phyloP scores from a whole-genome alignment of 2,329 filamentous ascomycete species.

The Dryadomyces quercus-mongolicae region DNA sequence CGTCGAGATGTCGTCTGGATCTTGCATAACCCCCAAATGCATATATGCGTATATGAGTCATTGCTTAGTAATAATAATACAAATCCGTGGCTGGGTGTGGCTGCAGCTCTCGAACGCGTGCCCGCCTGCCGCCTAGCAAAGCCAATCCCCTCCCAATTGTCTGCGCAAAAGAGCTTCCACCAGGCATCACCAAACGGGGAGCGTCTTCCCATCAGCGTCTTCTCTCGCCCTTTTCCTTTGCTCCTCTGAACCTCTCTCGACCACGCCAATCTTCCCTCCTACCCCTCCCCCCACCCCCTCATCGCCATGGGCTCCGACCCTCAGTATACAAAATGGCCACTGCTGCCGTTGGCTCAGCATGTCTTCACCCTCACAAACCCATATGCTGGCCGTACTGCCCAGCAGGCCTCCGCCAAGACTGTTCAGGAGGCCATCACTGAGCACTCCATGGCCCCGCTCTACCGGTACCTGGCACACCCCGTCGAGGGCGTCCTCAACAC shows the following conservation, averaged over 20 bases:
- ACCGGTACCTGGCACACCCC: slow-evolving; percentile 73
- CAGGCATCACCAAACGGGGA: not conserved
- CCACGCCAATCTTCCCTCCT: not conserved
- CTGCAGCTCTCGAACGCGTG: slow-evolving; percentile 11
- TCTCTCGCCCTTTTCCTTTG: not conserved
- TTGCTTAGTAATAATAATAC: not conserved
- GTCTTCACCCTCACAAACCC: slow-evolving; percentile 81
- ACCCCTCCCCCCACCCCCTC: not conserved
- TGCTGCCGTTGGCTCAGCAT: slow-evolving; percentile 70
- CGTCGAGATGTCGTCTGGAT: slow-evolving; percentile 33
- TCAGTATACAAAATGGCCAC: slow-evolving; percentile 75
- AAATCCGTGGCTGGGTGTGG: not conserved
- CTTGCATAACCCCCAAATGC: not conserved
- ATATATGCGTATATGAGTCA: not conserved
- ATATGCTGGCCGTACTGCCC: slow-evolving; percentile 51
- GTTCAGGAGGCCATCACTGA: slow-evolving; percentile 73
- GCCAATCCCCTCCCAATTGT: not conserved
- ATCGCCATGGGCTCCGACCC: slow-evolving; percentile 61
- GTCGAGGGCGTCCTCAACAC: slow-evolving; percentile 71
- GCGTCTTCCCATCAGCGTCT: not conserved
- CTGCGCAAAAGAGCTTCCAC: not conserved
- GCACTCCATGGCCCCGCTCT: slow-evolving; percentile 80
- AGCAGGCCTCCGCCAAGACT: slow-evolving; percentile 59
- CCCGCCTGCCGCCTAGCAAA: slow-evolving; percentile 13
- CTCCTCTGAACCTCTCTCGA: not conserved